These are phyloP conservation scores for Aspergillus mulundensis DNA, from an alignment of 495 filamentous ascomycete species.

Conservation along the genomic window DNA sequence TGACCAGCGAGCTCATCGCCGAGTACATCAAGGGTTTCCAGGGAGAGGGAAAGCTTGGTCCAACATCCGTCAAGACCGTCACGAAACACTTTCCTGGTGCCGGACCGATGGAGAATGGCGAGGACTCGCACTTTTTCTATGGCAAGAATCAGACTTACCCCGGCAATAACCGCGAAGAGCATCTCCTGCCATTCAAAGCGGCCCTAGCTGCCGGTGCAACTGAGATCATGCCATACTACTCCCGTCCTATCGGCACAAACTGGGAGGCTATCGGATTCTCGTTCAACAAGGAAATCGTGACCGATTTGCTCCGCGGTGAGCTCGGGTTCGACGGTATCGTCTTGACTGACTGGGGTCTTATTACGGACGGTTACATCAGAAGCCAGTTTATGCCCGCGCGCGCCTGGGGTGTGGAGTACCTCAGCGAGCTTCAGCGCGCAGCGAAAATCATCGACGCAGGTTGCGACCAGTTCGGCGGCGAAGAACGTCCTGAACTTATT, in stretches of 20 bases:
- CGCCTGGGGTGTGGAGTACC: slow-evolving; percentile 5
- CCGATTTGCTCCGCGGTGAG: slow-evolving; percentile 28
- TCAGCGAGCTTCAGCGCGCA: slow-evolving; percentile 20
- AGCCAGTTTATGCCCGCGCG: slow-evolving; percentile 3
- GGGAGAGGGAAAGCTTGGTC: slow-evolving; percentile 6
- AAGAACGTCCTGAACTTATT: slow-evolving; percentile 30
- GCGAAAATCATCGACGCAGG: slow-evolving; percentile 28
- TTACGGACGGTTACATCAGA: background rate
- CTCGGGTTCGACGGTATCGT: slow-evolving; percentile 36
- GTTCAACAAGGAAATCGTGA: slow-evolving; percentile 23
- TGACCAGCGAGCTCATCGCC: slow-evolving; percentile 14
- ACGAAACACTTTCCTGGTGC: slow-evolving; percentile 40
- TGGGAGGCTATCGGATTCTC: slow-evolving; percentile 28
- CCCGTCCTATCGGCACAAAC: slow-evolving; percentile 7
- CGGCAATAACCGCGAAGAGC: slow-evolving; percentile 30
- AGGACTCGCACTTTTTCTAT: slow-evolving; percentile 36
- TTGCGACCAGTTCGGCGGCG: slow-evolving; percentile 37
- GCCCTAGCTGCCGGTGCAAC: slow-evolving; percentile 26
- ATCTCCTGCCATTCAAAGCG: slow-evolving; percentile 14
- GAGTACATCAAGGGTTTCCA: slow-evolving; percentile 13
- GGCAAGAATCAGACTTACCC: slow-evolving; percentile 34
- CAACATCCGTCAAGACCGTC: slow-evolving; percentile 24
- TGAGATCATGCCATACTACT: slow-evolving; percentile 35
- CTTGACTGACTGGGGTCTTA: slow-evolving; percentile 32
- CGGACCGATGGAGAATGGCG: slow-evolving; percentile 30